These are phyloP conservation scores for Neostapfia colusana DNA, from an alignment of 176 grass and related monocot genomes.

Conservation along the genomic window DNA sequence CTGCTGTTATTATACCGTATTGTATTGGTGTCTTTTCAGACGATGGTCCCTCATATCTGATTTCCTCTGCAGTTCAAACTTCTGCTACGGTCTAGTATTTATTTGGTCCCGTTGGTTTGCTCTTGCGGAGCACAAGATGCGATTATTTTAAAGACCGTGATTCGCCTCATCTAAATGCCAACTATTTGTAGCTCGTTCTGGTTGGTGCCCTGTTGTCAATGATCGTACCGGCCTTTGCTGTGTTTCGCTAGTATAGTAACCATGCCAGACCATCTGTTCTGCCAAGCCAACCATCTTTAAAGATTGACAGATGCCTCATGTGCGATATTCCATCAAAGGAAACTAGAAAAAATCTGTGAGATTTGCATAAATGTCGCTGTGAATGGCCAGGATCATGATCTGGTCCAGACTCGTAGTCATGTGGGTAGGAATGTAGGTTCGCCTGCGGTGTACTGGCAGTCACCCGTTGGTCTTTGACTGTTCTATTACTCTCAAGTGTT, in stretches of 20 bases:
- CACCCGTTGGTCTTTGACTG: slow-evolving; percentile 40
- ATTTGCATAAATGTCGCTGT: slow-evolving; percentile 38
- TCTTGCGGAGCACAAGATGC: not conserved
- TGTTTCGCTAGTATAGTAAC: slow-evolving; percentile 32
- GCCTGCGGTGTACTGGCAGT: slow-evolving; percentile 32
- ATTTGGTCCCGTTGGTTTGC: slow-evolving; percentile 34
- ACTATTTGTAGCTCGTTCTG: slow-evolving; percentile 40
- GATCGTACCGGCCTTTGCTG: slow-evolving; percentile 7
- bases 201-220: slow-evolving; percentile 41
- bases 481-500: not conserved
- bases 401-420: slow-evolving; percentile 41
- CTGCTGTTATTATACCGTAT: not conserved
- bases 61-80: slow-evolving; percentile 52
- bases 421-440: slow-evolving; percentile 52
- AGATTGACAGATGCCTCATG: slow-evolving; percentile 33
- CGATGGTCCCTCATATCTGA: slow-evolving; percentile 50
- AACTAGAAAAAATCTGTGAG: slow-evolving; percentile 25
- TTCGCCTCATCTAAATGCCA: not conserved
- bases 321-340: slow-evolving; percentile 32
- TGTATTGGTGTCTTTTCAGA: slow-evolving; percentile 13
- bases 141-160: slow-evolving; percentile 19
- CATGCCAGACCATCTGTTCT: slow-evolving; percentile 23
- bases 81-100: slow-evolving; percentile 18
- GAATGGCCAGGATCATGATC: no score
- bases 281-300: slow-evolving; percentile 19